Evolutionary conservation across 2,329 filamentous ascomycete species (phyloP), one percentile per base, ranked within the genome.

Genomic region (Sphaerulina populicola): DNA sequence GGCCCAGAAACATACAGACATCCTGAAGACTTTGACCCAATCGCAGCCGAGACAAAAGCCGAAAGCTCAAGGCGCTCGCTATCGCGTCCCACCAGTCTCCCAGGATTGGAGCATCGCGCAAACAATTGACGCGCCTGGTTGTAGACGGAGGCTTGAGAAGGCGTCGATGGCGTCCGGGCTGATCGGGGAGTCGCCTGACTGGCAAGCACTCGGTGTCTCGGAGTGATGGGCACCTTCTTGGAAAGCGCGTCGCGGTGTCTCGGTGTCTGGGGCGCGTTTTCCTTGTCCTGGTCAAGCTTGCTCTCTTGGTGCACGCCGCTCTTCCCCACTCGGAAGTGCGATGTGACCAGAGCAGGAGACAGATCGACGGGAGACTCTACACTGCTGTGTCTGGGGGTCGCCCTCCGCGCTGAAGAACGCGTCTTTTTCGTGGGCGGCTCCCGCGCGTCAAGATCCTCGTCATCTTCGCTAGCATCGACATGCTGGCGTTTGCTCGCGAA

Each of bases 1-100:
- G 93, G 93, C 0, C 93, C 93, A 61, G 90, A 96, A 59, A 98
- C 85, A 66, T 98, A 98, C 46, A 95, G 78, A 65, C 91, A 97
- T 47, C 90, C 89, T 47, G 83, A 82, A 2, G 77, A 79, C 9
- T 74, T 74, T 14, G 78, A 69, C 7, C 78, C 73, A 4, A 83
- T 72, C 59, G 82, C 81, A 45, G 78, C 77, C 36, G 79, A 72
- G 45, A 96, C 76, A 64, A 95, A 96, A 0, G 65, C 69, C 10
- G 74, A 72, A 31, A 97, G 72, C 57, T 89, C 82, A 11, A 76
- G 72, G 74, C 64, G 78, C 68, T 86, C 79, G 44, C 69, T 72
- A 29, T 94, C 87, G 41, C 90, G 82, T 44, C 90, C 90, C 50
- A 94, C 77, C 10, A 96, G 74, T 60, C 82, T 79, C 2, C 83